Evolutionary conservation across 495 filamentous ascomycete species (phyloP).

Genomic region (Trichoderma parareesei): DNA sequence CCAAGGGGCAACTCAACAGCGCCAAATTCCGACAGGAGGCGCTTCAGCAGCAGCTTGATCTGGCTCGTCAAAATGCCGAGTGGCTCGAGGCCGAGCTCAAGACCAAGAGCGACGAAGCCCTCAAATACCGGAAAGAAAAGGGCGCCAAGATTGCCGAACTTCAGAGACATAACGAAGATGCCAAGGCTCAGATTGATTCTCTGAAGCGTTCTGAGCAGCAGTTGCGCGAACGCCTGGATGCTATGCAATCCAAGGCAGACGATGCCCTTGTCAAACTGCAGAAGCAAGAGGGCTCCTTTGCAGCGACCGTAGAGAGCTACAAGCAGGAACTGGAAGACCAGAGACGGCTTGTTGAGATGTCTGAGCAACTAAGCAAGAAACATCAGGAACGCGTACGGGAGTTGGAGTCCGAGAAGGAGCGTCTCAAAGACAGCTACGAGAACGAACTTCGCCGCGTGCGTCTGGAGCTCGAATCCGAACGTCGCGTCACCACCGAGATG

Average conservation of each 20-base stretch:
- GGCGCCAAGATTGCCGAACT: slow-evolving; percentile 75
- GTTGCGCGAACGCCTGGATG: slow-evolving; percentile 71
- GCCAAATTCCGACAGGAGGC: slow-evolving; percentile 82
- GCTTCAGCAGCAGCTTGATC: slow-evolving; percentile 79
- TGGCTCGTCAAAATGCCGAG: slow-evolving; percentile 79
- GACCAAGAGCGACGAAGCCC: slow-evolving; percentile 72
- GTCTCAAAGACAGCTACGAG: slow-evolving; percentile 70
- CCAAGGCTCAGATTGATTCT: slow-evolving; percentile 62
- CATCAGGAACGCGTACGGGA: slow-evolving; percentile 75
- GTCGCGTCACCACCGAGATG: slow-evolving; percentile 59
- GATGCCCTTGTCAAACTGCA: slow-evolving; percentile 73
- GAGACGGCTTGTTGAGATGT: slow-evolving; percentile 73
- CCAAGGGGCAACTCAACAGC: slow-evolving; percentile 65
- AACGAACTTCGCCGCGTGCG: slow-evolving; percentile 70
- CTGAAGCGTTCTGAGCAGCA: slow-evolving; percentile 70
- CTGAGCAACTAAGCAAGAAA: slow-evolving; percentile 72
- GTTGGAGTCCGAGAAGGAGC: slow-evolving; percentile 66
- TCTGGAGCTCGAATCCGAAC: slow-evolving; percentile 69
- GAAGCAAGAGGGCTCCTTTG: slow-evolving; percentile 72
- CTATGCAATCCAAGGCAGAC: slow-evolving; percentile 77
- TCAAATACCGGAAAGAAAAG: slow-evolving; percentile 94
- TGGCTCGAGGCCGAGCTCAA: slow-evolving; percentile 87
- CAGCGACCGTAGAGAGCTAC: slow-evolving; percentile 71
- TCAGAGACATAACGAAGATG: slow-evolving; percentile 81
- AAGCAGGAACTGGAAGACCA: slow-evolving; percentile 71